Evolutionary conservation across 208 protist species (phyloP), one percentile per base, ranked within the genome.

Genomic region (Borovskyia barvae): DNA sequence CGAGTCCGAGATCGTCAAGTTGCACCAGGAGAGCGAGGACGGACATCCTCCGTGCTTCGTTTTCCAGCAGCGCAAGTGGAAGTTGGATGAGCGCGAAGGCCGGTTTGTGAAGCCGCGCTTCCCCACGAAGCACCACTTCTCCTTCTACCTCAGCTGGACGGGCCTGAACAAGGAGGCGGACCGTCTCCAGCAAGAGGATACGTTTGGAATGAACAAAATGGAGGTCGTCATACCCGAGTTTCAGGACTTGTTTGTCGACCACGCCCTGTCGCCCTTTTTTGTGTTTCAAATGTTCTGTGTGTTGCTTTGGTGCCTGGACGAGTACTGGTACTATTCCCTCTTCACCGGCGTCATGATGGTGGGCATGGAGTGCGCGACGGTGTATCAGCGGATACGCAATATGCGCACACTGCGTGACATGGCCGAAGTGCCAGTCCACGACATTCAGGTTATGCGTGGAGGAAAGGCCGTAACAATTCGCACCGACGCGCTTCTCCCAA

Each of bases 271-370:
- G 5, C 98, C 98, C 12, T 99, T 99, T 77, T 99, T 99, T 70
- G 94, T 99, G 1, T 99, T 99, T 61, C 98, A 99, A 79, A 95
- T 99, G 81, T 98, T 97, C 65, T 98, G 95, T 67, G 92, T 98
- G 26, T 65, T 97, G 14, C 80, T 98, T 5, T 98, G 95, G 97
- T 95, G 87, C 72, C 71, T 98, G 5, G 97, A 99, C 73, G 97
- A 98, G 64, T 98, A 99, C 79, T 97, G 92, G 87, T 98, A 98
- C 71, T 99, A 97, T 72, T 97, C 96, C 25, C 68, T 99, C 33
- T 97, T 99, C 66, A 99, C 97, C 3, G 95, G 98, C 14, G 69
- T 96, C 39, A 98, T 99, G 97, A 91, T 99, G 67, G 76, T 98
- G 25, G 58, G 91, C 39, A 98, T 99, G 87, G 98, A 99, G 83